Evolutionary conservation across 495 filamentous ascomycete genomes (phyloP), one percentile per base, ranked within the genome.

Genomic region (Neurospora terricola): DNA sequence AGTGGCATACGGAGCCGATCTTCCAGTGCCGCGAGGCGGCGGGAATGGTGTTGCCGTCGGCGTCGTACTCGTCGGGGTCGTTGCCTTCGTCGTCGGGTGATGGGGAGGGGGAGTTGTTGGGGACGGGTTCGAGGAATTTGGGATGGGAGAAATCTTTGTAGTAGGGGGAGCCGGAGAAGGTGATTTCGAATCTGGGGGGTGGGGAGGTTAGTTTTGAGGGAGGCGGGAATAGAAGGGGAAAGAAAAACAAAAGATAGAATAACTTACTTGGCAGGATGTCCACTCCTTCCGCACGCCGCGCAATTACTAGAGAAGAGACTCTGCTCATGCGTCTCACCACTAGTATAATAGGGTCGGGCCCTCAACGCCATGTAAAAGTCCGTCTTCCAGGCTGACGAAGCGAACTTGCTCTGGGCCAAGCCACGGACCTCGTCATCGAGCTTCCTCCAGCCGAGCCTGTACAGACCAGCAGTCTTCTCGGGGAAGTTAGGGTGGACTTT

Each of bases 401-500:
- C 83, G 70, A 93, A 91, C 77, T 93, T 94, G 10, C 90, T 92
- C 9, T 86, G 86, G 2, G 89, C 90, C 0, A 92, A 86, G 1
- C 87, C 90, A 16, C 85, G 84, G 62, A 92, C 88, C 77, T 93
- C 91, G 73, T 92, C 88, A 72, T 93, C 87, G 0, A 97, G 82
- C 75, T 94, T 95, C 36, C 80, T 80, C 81, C 95, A 94, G 0
- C 93, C 90, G 34, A 92, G 84, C 34, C 83, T 73, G 76, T 94
- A 97, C 11, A 94, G 81, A 4, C 84, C 81, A 71, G 93, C 89
- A 2, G 87, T 82, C 23, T 86, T 82, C 45, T 78, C 77, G 10
- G 72, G 14, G 76, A 95, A 96, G 0, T 86, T 89, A 3, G 93
- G 93, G 75, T 95, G 91, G 48, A 97, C 83, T 73, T 91, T 89